phyloP scores from a whole-genome alignment of 2,329 filamentous ascomycete species.

The Fusarium nygamai region DNA sequence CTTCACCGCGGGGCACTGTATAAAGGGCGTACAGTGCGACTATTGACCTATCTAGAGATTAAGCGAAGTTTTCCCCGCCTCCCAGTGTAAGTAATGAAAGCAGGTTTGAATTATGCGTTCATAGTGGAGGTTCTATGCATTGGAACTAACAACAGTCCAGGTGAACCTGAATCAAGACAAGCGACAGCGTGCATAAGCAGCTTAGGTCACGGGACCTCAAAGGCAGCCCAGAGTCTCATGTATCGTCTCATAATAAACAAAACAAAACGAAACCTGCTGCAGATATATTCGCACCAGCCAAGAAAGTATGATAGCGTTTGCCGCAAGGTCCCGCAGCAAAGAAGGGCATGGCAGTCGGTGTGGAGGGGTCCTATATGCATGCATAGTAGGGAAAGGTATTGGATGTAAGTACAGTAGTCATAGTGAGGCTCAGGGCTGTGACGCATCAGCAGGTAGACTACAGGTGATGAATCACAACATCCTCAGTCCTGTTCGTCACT shows the following conservation, averaged over 20 bases:
- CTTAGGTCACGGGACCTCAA: background rate
- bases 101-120: constrained; percentile 9
- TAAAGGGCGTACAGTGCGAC: constrained; percentile 16
- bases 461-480: constrained; percentile 19
- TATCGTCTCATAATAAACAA: background rate
- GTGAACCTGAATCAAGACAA: constrained; percentile 6
- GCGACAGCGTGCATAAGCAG: background rate
- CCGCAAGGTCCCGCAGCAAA: background rate
- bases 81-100: background rate
- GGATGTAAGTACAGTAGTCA: background rate
- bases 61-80: constrained; percentile 27
- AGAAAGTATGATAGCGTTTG: background rate
- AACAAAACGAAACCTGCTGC: background rate
- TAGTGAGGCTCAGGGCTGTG: constrained; percentile 9
- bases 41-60: background rate
- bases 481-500: background rate
- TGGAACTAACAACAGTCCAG: background rate
- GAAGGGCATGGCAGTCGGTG: constrained; percentile 13
- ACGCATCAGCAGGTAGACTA: background rate
- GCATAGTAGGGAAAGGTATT: background rate
- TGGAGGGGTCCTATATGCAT: constrained; percentile 11
- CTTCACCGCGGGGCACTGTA: constrained; percentile 27
- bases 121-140: constrained; percentile 9
- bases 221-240: background rate
- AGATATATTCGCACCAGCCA: background rate